Evolutionary conservation across 495 filamentous ascomycete genomes (phyloP).

Genomic region (Tuber borchii): DNA sequence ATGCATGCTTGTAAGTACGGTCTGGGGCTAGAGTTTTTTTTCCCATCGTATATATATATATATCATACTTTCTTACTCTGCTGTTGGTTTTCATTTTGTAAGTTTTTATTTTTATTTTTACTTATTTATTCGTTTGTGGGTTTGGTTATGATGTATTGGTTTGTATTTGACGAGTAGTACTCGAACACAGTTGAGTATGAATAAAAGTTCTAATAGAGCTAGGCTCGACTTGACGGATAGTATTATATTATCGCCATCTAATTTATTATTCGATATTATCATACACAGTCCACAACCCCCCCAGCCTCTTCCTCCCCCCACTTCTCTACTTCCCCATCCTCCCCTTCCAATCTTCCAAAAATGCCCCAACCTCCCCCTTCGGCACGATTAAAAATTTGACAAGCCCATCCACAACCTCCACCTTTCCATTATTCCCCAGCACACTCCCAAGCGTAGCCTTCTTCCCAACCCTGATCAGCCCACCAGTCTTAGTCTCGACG

Average conservation of each 20-base stretch:
- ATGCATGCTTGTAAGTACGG: neutral
- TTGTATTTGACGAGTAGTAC: constrained; percentile 20
- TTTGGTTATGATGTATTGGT: constrained; percentile 5
- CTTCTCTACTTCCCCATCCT: neutral
- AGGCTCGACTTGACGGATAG: neutral
- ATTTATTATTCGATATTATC: neutral
- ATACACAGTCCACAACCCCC: neutral
- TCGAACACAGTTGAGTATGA: constrained; percentile 25
- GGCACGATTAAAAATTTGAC: constrained; percentile 76
- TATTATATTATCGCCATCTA: neutral
- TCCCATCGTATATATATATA: constrained; percentile 12
- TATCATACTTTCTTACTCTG: neutral
- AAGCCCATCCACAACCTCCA: constrained; percentile 81
- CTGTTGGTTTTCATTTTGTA: neutral
- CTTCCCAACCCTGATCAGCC: constrained; percentile 83
- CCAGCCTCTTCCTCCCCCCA: neutral
- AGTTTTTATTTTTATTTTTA: neutral
- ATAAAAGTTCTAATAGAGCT: constrained; percentile 14
- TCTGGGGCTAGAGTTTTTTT: neutral
- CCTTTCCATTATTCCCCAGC: constrained; percentile 57
- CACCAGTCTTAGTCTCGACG: constrained; percentile 73
- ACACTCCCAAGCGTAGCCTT: constrained; percentile 69
- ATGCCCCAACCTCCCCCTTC: constrained; percentile 56
- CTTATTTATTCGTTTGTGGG: neutral
- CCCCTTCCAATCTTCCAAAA: constrained; percentile 76